Conservation (phyloP, 2,329 filamentous ascomycete species). For the Colletotrichum limetticola region DNA sequence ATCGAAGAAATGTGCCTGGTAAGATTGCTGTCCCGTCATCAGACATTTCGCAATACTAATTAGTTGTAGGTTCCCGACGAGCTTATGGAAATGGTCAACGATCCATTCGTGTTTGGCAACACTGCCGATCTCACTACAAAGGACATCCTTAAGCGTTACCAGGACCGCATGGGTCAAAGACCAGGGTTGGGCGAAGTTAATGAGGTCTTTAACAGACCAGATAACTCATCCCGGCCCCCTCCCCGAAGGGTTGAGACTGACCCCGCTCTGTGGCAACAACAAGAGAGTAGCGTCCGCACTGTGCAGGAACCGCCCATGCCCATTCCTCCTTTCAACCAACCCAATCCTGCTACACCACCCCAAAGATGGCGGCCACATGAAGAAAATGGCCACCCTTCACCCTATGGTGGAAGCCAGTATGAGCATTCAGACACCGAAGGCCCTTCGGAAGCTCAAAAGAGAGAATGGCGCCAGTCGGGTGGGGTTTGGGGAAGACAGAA, state of each 20-base stretch:
- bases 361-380: constrained; percentile 60
- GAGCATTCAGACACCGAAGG: constrained; percentile 56
- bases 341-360: constrained; percentile 60
- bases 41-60: constrained; percentile 33
- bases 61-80: constrained; percentile 85
- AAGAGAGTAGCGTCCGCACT: constrained; percentile 85
- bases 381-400: constrained; percentile 53
- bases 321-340: constrained; percentile 42
- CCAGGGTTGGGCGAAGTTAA: constrained; percentile 68
- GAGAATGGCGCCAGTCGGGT: constrained; percentile 68
- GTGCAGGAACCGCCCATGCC: constrained; percentile 69
- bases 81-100: constrained; percentile 85
- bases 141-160: constrained; percentile 94
- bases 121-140: constrained; percentile 93
- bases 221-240: constrained; percentile 65
- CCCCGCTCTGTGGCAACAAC: constrained; percentile 82
- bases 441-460: constrained; percentile 55
- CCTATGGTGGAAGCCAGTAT: constrained; percentile 53
- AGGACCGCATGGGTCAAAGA: constrained; percentile 74
- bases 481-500: constrained; percentile 58
- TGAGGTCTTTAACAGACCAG: constrained; percentile 66
- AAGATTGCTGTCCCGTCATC: constrained; percentile 48
- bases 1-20: constrained; percentile 99
- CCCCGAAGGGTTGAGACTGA: constrained; percentile 85
- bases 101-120: constrained; percentile 83